These are phyloP conservation scores for Scheffersomyces ergatensis DNA, from an alignment of 805 yeast genomes.

Conservation along the genomic window DNA sequence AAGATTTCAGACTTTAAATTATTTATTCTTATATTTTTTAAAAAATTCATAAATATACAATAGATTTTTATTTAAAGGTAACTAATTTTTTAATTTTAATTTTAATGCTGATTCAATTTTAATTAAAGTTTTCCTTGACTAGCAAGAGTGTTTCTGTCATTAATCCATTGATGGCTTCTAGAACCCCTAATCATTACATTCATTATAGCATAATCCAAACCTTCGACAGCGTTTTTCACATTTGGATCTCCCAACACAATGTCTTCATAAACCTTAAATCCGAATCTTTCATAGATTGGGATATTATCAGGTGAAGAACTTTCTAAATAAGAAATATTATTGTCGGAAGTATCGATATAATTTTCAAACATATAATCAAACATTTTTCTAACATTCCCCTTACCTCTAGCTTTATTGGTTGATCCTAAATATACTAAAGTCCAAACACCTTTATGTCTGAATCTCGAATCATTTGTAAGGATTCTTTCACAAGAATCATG, in stretches of 20 bases:
- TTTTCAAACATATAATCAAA: constrained; percentile 48
- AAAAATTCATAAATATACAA: too few species aligned
- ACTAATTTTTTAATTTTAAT: too few species aligned
- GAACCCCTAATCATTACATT: constrained; percentile 42
- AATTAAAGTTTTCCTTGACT: constrained; percentile 11
- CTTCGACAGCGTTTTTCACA: constrained; percentile 24
- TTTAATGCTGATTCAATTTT: too few species aligned
- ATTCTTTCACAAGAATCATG: constrained; percentile 48
- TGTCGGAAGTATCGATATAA: constrained; percentile 40
- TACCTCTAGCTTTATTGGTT: constrained; percentile 46
- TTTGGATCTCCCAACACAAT: constrained; percentile 40
- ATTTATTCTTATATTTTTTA: too few species aligned
- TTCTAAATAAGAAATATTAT: constrained; percentile 47
- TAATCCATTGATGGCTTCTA: constrained; percentile 33
- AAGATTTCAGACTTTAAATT: too few species aligned
- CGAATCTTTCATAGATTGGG: constrained; percentile 54
- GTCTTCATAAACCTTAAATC: constrained; percentile 48
- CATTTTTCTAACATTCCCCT: constrained; percentile 51
- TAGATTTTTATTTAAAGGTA: too few species aligned
- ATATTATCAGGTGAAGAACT: constrained; percentile 45
- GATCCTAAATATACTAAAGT: constrained; percentile 49
- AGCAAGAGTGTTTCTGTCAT: constrained; percentile 11
- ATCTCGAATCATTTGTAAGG: constrained; percentile 36
- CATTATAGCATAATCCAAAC: constrained; percentile 40
- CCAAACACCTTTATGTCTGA: constrained; percentile 32